phyloP scores from a whole-genome alignment of 257 asterid genomes.

The Petrea volubilis region DNA sequence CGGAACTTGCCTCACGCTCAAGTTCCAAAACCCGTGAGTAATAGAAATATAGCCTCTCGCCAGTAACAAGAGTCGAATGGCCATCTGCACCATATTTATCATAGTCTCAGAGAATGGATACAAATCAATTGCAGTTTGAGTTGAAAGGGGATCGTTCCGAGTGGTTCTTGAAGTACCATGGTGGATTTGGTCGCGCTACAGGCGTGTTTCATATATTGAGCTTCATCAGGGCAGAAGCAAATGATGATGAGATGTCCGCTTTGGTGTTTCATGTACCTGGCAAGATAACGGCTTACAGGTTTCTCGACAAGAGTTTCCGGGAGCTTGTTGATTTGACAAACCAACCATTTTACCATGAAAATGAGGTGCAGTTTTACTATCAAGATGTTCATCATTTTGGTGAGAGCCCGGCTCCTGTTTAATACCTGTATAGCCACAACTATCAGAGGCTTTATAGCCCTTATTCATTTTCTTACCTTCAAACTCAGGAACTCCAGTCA shows the following conservation, averaged over 20 bases:
- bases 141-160: conserved; percentile 16
- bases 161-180: conserved; percentile 22
- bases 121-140: too few species aligned
- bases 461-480: too few species aligned
- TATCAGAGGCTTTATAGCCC: too few species aligned
- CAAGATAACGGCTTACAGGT: conserved; percentile 15
- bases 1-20: background rate
- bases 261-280: conserved; percentile 20
- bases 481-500: too few species aligned
- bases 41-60: too few species aligned
- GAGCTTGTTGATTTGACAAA: conserved; percentile 25
- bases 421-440: too few species aligned
- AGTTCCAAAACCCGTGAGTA: too few species aligned
- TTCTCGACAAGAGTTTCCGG: conserved; percentile 19
- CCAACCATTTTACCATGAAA: conserved; percentile 15
- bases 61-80: conserved; percentile 21
- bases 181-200: too few species aligned
- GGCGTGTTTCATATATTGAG: too few species aligned
- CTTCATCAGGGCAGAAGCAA: conserved; percentile 19
- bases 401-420: conserved; percentile 24
- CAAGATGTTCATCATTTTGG: conserved; percentile 16
- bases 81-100: conserved; percentile 1
- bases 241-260: conserved; percentile 5
- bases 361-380: conserved; percentile 11
- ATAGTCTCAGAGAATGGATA: too few species aligned